phyloP scores from a whole-genome alignment of 139 green algal species.

The Chlamydomonas eustigma region DNA sequence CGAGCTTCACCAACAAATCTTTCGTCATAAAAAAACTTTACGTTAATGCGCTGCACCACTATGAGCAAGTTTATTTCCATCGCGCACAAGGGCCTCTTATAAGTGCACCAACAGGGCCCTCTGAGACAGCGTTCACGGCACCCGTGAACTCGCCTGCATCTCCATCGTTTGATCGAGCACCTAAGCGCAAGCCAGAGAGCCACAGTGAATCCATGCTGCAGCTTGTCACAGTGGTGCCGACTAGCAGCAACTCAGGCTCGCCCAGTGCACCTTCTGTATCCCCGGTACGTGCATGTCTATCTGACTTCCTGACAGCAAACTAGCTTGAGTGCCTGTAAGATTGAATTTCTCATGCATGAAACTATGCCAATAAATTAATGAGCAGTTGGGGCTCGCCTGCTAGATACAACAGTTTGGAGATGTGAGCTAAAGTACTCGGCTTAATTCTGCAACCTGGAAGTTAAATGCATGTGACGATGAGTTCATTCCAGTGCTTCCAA shows the following conservation, averaged over 20 bases:
- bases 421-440: too few relatives aligned
- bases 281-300: too few relatives aligned
- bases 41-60: slow-evolving; percentile 22
- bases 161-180: neutral
- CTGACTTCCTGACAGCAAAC: too few relatives aligned
- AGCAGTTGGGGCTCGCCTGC: too few relatives aligned
- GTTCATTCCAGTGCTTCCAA: too few relatives aligned
- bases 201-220: neutral
- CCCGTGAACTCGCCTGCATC: neutral
- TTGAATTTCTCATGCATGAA: neutral
- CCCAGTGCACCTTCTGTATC: neutral
- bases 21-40: slow-evolving; percentile 22
- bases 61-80: slow-evolving; percentile 25
- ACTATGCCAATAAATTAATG: neutral
- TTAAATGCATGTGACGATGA: too few relatives aligned
- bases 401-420: too few relatives aligned
- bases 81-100: neutral
- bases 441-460: too few relatives aligned
- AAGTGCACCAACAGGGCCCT: neutral
- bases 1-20: slow-evolving; percentile 19
- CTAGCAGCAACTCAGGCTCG: neutral
- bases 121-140: neutral
- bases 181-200: slow-evolving; percentile 1
- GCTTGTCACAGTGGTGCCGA: neutral
- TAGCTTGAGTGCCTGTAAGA: neutral